Evolutionary conservation across 768 basidiomycete genomes (phyloP).

Genomic region (Mycena vulgaris): DNA sequence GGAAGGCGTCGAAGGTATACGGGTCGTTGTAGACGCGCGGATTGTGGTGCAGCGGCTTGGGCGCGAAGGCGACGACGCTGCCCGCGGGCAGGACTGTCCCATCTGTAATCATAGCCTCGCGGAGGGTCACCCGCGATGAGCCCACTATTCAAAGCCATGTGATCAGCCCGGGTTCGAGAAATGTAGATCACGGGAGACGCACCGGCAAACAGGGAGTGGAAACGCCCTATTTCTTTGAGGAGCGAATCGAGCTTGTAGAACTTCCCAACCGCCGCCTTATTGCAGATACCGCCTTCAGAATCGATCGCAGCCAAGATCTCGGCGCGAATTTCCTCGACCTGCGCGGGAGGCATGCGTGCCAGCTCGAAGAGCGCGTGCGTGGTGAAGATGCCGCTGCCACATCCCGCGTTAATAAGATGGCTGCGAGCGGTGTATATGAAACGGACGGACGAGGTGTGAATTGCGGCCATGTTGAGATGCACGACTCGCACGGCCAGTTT

Average conservation of each 20-base stretch:
- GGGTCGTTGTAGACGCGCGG: constrained; percentile 32
- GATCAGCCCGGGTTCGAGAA: neutral
- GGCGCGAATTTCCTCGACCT: constrained; percentile 31
- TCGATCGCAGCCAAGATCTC: constrained; percentile 34
- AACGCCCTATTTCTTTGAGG: constrained; percentile 38
- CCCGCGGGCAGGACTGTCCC: constrained; percentile 34
- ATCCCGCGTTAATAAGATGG: neutral
- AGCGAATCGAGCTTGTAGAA: constrained; percentile 39
- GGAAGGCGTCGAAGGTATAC: constrained; percentile 36
- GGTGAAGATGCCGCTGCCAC: constrained; percentile 33
- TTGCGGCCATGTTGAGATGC: constrained; percentile 38
- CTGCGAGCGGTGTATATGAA: neutral
- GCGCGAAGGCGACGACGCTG: constrained; percentile 32
- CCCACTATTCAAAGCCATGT: constrained; percentile 22
- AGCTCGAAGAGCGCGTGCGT: constrained; percentile 40
- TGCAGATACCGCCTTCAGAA: constrained; percentile 33
- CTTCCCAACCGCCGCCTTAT: constrained; percentile 35
- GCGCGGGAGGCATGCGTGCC: constrained; percentile 27
- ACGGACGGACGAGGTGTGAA: constrained; percentile 36
- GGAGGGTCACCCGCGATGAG: constrained; percentile 28
- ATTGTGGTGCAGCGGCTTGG: constrained; percentile 33
- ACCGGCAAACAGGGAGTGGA: constrained; percentile 35
- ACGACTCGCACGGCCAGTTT: constrained; percentile 30
- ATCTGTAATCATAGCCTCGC: constrained; percentile 31
- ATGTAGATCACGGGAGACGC: neutral